Base-by-base conservation (phyloP, 495 filamentous ascomycete species). In the Hyaloscypha hepaticicola region DNA sequence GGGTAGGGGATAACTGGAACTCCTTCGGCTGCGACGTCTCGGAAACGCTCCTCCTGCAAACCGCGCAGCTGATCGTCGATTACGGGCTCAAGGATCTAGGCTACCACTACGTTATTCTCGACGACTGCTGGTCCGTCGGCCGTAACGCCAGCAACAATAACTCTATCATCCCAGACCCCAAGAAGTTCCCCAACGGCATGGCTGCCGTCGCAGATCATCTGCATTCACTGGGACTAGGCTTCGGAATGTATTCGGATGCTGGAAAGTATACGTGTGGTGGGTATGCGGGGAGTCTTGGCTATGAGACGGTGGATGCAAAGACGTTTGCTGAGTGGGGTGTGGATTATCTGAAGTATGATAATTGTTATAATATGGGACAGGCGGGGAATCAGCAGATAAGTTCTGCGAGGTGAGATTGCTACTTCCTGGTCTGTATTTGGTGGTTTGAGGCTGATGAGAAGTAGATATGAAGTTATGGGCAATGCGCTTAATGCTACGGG, bases 301-400 rank as follows among this genome's bases (percentile, higher is more conserved):
- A 87, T 62, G 89, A 90, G 72, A 68, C 69, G 2, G 77, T 83
- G 7, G 89, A 91, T 74, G 89, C 87, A 0, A 61, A 79, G 28
- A 78, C 84, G 0, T 88, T 84, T 67, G 85, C 85, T 1, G 78
- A 79, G 16, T 91, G 88, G 87, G 86, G 83, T 0, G 80, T 90
- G 45, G 87, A 90, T 70, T 90, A 89, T 64, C 75, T 88, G 33
- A 90, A 92, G 74, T 90, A 91, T 65, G 89, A 92, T 72, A 90
- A 90, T 75, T 91, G 89, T 74, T 80, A 80, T 72, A 72, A 84
- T 58, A 72, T 80, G 66, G 80, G 80, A 12, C 73, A 83, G 75
- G 78, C 51, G 33, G 80, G 83, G 33, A 83, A 77, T 27, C 75
- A 75, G 27, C 65, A 75, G 64, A 67, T 84, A 31, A 78, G 77